These are phyloP conservation scores for Globisporangium cederbergense DNA, from an alignment of 352 stramenopile genomes.

Conservation along the genomic window DNA sequence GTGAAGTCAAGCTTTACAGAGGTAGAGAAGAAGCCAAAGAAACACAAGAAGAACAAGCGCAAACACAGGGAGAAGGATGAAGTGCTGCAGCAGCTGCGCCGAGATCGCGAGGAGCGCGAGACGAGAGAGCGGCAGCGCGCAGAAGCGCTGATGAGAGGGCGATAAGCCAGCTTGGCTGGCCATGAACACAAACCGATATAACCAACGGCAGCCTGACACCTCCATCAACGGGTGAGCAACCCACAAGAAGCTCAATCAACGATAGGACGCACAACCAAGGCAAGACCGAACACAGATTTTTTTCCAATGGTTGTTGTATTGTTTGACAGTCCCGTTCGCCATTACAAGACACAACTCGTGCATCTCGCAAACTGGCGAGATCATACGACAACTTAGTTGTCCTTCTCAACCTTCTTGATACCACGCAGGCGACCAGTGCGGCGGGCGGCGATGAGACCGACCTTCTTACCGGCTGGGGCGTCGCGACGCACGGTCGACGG, in stretches of 20 bases:
- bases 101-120: conserved; percentile 40
- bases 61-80: conserved; percentile 12
- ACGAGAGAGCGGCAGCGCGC: conserved; percentile 25
- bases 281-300: conserved; percentile 24
- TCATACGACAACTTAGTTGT: conserved; percentile 54
- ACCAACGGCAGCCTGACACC: too few relatives aligned
- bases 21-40: neutral
- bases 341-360: conserved; percentile 3
- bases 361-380: conserved; percentile 3
- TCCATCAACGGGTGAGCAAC: too few relatives aligned
- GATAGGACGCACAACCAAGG: neutral
- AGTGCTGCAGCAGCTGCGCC: conserved; percentile 33
- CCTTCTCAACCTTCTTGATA: conserved; percentile 97
- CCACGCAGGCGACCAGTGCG: conserved; percentile 96
- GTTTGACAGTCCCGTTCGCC: conserved; percentile 49
- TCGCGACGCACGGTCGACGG: conserved; percentile 95
- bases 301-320: conserved; percentile 26
- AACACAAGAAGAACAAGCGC: neutral
- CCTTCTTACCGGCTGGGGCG: conserved; percentile 96
- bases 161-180: too few relatives aligned
- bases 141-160: conserved; percentile 25
- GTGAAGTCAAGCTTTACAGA: too few relatives aligned
- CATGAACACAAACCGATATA: too few relatives aligned
- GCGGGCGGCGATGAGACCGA: conserved; percentile 97
- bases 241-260: conserved; percentile 1